A percentile compares a stretch with the other conserved stretches of the same genome.
Evolutionary conservation across 2,329 filamentous ascomycete species (phyloP).

Genomic region (Fusarium chlamydosporum): DNA sequence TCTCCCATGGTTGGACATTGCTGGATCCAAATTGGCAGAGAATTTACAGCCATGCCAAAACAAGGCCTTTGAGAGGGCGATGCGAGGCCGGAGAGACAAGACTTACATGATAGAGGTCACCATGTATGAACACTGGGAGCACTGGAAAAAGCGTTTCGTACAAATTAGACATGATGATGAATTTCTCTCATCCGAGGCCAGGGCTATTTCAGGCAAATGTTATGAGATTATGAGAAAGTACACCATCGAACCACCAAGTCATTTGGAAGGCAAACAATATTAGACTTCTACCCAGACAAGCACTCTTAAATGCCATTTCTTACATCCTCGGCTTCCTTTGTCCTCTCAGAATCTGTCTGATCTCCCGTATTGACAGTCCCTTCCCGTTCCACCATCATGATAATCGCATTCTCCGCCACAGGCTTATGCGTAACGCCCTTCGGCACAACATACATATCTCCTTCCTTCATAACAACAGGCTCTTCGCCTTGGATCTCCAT

Average conservation of each 20-base stretch:
- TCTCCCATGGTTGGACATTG: constrained; percentile 12
- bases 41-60: not conserved
- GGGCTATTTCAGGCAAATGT: constrained; percentile 1
- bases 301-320: not conserved
- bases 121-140: constrained; percentile 30
- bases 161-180: constrained; percentile 7
- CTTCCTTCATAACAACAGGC: constrained; percentile 50
- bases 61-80: not conserved
- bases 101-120: not conserved
- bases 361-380: constrained; percentile 53
- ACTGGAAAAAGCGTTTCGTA: constrained; percentile 17
- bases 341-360: constrained; percentile 45
- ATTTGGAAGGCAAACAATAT: fast-evolving
- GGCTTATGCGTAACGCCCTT: constrained; percentile 57
- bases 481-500: constrained; percentile 54
- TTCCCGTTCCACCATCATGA: constrained; percentile 58
- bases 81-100: not conserved
- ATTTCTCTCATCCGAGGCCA: not conserved
- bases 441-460: constrained; percentile 56
- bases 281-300: fast-evolving
- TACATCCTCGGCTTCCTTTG: constrained; percentile 42
- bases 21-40: not conserved
- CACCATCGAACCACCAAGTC: not conserved
- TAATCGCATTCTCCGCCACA: constrained; percentile 54
- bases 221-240: constrained; percentile 18